Evolutionary conservation across 2,329 filamentous ascomycete genomes (phyloP).

Genomic region (Pleomassaria siparia): DNA sequence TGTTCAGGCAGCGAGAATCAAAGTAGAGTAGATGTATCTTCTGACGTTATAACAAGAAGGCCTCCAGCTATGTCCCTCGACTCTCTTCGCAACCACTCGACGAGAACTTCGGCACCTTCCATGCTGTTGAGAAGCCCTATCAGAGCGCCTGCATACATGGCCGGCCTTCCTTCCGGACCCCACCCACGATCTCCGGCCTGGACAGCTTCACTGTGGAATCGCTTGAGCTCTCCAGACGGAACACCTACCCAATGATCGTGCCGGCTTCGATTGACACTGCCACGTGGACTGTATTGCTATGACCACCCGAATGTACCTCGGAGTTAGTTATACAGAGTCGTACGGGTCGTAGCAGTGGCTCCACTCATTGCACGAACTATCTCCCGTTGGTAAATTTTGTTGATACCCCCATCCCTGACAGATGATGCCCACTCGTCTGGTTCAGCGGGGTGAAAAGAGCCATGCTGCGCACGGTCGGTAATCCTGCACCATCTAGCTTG

Average conservation of each 20-base stretch:
- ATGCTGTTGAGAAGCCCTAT: background rate
- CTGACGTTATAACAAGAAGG: too few species aligned
- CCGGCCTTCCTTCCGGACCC: background rate
- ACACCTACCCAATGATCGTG: background rate
- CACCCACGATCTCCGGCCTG: background rate
- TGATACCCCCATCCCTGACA: slow-evolving; percentile 44
- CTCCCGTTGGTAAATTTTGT: slow-evolving; percentile 48
- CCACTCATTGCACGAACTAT: slow-evolving; percentile 50
- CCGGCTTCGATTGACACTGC: slow-evolving; percentile 54
- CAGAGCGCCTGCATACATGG: background rate
- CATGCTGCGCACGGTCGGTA: slow-evolving; percentile 62
- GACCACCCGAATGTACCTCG: slow-evolving; percentile 62
- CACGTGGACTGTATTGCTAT: slow-evolving; percentile 55
- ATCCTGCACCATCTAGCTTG: slow-evolving; percentile 53
- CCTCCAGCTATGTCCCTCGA: too few species aligned
- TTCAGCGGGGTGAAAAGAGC: slow-evolving; percentile 62
- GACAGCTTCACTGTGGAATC: background rate
- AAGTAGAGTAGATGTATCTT: too few species aligned
- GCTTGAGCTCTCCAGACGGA: background rate
- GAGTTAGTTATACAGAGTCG: slow-evolving; percentile 53
- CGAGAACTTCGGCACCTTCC: background rate
- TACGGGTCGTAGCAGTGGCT: slow-evolving; percentile 49
- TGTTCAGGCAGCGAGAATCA: too few species aligned
- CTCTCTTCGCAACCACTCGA: background rate
- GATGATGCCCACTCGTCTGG: slow-evolving; percentile 32